Evolutionary conservation across 768 basidiomycete species (phyloP).

Genomic region (Ramaria rubella): DNA sequence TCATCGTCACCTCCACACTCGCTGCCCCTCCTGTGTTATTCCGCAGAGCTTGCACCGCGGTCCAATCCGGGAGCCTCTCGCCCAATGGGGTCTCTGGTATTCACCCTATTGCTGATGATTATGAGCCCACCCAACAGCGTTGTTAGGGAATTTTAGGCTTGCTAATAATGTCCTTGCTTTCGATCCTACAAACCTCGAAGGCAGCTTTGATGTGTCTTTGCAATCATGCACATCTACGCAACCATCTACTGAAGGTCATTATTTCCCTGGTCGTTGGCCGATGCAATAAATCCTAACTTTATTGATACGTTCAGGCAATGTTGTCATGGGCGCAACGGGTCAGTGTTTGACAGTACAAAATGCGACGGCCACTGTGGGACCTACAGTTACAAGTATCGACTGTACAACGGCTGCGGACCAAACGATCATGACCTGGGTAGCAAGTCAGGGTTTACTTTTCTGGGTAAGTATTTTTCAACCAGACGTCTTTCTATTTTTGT

Average conservation of each 20-base stretch:
- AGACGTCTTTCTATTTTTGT: neutral
- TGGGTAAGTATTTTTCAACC: neutral
- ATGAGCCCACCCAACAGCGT: neutral
- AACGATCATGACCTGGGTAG: neutral
- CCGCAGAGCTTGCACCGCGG: neutral
- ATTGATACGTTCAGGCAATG: neutral
- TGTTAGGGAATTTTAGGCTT: conserved; percentile 6
- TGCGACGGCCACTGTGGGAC: neutral
- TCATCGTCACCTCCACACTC: neutral
- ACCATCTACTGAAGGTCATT: neutral
- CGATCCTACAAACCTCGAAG: conserved; percentile 1
- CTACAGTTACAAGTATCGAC: neutral
- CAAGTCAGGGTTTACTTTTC: conserved; percentile 1
- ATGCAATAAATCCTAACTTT: neutral
- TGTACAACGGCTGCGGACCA: neutral
- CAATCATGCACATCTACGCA: neutral
- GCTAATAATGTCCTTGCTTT: neutral
- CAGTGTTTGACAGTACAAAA: conserved; percentile 4
- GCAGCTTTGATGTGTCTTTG: neutral
- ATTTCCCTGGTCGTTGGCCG: neutral
- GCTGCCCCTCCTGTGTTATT: neutral
- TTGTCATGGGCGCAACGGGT: neutral
- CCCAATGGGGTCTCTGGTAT: conserved; percentile 1
- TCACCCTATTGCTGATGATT: neutral
- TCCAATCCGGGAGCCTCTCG: neutral